These are phyloP conservation scores for Pulicaria dysenterica DNA, from an alignment of 129 eudicot genomes.

Conservation along the genomic window DNA sequence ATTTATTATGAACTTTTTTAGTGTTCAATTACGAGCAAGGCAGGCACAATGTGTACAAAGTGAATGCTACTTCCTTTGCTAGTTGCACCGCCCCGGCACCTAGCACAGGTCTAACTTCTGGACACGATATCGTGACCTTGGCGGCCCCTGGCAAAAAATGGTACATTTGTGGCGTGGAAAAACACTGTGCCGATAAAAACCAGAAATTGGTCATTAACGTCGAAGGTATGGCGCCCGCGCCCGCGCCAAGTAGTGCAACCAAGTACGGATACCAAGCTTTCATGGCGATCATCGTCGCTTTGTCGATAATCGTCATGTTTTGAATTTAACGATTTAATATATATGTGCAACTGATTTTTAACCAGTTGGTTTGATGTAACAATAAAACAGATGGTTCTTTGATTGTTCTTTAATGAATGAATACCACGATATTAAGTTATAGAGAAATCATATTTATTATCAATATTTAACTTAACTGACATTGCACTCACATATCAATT, in stretches of 20 bases:
- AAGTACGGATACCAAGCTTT: slow-evolving; percentile 21
- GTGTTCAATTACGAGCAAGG: slow-evolving; percentile 47
- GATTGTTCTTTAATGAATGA: background rate
- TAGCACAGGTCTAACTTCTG: slow-evolving; percentile 24
- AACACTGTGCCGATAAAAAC: slow-evolving; percentile 33
- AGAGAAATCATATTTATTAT: background rate
- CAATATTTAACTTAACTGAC: no score
- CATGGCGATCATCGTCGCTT: slow-evolving; percentile 19
- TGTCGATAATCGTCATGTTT: slow-evolving; percentile 4
- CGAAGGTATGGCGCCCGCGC: slow-evolving; percentile 32
- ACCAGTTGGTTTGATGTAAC: background rate
- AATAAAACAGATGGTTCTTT: slow-evolving; percentile 21
- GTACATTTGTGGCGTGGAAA: slow-evolving; percentile 44
- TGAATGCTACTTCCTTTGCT: slow-evolving; percentile 37
- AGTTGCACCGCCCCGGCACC: slow-evolving; percentile 33
- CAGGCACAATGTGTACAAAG: slow-evolving; percentile 44
- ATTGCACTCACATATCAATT: no score
- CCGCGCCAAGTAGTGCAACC: slow-evolving; percentile 35
- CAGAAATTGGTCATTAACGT: slow-evolving; percentile 51
- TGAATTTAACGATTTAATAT: background rate
- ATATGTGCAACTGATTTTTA: background rate
- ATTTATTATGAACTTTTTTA: background rate
- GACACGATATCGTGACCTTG: slow-evolving; percentile 40
- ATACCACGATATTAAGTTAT: background rate
- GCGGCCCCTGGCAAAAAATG: slow-evolving; percentile 42